Evolutionary conservation across 768 basidiomycete genomes (phyloP), one percentile per base, ranked within the genome.

Genomic region (Melanogaster broomeanus): DNA sequence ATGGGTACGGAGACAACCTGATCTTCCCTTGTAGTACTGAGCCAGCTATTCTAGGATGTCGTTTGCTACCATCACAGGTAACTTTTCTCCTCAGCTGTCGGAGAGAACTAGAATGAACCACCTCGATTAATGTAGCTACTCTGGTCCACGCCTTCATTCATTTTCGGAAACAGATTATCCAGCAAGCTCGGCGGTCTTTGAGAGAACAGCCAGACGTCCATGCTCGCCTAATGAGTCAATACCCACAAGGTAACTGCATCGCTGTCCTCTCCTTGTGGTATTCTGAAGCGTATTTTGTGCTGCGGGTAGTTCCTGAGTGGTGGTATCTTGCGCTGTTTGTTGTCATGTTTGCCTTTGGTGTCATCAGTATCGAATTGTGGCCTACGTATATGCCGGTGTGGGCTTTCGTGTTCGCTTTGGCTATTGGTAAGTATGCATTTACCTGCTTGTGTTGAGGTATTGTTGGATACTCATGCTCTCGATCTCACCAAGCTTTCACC

Each of bases 201-300:
- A 67, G 78, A 42, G 92, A 93, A 60, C 87, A 90, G 61, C 87
- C 88, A 0, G 91, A 93, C 71, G 82, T 93, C 53, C 91, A 93
- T 60, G 88, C 88, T 18, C 81, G 89, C 12, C 74, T 93, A 33
- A 93, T 93, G 92, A 74, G 78, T 12, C 70, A 72, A 43, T 94
- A 94, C 63, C 75, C 73, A 2, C 87, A 64, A 55, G 67, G 69
- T 70, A 56, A 35, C 6, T 16, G 3, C 33, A 25, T n/a, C 10
- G 2, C 25, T 25, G 9, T 27, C 28, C 15, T 43, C 7, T 30
- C 8, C 10, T 15, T 21, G 13, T 31, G 12, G 16, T 10, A 9
- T 21, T 27, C 9, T 11, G 18, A 33, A 30, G n/a, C 31, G 13
- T 15, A 4, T 16, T 18, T 6, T 25, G 8, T 42, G 8, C 38